Base-by-base conservation (phyloP, 495 filamentous ascomycete species). In the Pyrenopolyporus hunteri region DNA sequence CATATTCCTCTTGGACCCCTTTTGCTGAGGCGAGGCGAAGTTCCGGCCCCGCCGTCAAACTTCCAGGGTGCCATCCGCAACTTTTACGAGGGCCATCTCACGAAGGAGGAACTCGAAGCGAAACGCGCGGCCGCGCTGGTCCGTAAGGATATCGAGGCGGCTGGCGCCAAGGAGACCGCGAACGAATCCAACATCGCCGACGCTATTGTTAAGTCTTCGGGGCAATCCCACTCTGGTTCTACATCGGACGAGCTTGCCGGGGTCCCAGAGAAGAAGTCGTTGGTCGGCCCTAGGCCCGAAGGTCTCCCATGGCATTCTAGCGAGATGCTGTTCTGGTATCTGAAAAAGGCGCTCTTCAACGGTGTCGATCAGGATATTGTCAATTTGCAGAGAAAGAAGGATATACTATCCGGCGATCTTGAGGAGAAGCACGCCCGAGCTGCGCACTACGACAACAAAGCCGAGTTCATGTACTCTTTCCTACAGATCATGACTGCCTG, bases 391-490 rank as follows among this genome's bases (percentile, higher is more conserved):
- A 51, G 46, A 6, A 48, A 59, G 53, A 57, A 63, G 36, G 55
- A 72, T 51, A 57, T 70, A 60, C 82, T 87, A 10, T 65, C 82
- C 23, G 83, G 86, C 2, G 66, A 78, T 49, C 69, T 89, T 56
- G 74, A 79, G 14, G 79, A 82, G 36, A 79, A 84, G 37, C 82
- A 87, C 65, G 83, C 85, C 43, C 81, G 81, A 22, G 86, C 84
- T 19, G 73, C 75, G 28, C 85, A 89, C 68, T 92, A 86, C 74
- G 83, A 88, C 74, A 90, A 91, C 74, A 82, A 85, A 66, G 85
- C 87, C 70, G 89, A 92, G 74, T 85, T 91, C 76, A 81, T 82
- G 26, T 92, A 87, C 75, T 87, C 87, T 13, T 91, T 88, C 76
- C 74, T 90, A 56, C 89, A 93, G 76, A 72, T 92, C 54, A 59